Evolutionary conservation across 2,329 filamentous ascomycete genomes (phyloP).

Genomic region (Fusarium sp.): DNA sequence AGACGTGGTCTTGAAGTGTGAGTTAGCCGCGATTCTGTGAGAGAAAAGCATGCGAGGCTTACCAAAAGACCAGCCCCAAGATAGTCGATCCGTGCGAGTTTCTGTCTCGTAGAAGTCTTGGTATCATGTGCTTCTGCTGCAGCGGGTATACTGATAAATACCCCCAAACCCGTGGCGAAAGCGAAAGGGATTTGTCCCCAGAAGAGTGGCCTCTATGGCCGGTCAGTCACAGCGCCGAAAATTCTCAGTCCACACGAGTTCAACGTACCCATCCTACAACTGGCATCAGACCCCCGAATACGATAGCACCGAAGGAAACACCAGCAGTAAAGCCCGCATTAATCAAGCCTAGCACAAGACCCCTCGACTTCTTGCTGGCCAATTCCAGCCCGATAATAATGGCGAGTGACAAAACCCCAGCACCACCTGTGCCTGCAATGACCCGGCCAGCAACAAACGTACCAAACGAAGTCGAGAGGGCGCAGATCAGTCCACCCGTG

Average conservation of each 20-base stretch:
- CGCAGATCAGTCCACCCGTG: constrained; percentile 72
- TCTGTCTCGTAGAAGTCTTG: constrained; percentile 55
- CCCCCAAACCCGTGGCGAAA: constrained; percentile 67
- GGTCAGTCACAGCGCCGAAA: constrained; percentile 4
- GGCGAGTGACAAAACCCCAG: constrained; percentile 77
- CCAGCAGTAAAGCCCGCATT: constrained; percentile 79
- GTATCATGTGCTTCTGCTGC: constrained; percentile 13
- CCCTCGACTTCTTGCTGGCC: constrained; percentile 72
- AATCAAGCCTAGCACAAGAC: constrained; percentile 77
- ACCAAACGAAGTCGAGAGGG: constrained; percentile 66
- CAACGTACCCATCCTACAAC: constrained; percentile 74
- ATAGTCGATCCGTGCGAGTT: constrained; percentile 78
- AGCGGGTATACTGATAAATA: constrained; percentile 73
- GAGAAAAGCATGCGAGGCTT: constrained; percentile 40
- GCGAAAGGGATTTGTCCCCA: constrained; percentile 75
- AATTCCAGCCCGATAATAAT: constrained; percentile 83
- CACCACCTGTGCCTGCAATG: constrained; percentile 74
- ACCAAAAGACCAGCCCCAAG: constrained; percentile 75
- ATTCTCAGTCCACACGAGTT: neutral
- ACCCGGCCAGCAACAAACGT: constrained; percentile 76
- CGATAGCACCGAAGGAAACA: constrained; percentile 75
- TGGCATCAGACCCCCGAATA: constrained; percentile 73
- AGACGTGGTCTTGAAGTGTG: constrained; percentile 60
- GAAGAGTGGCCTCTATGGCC: constrained; percentile 73
- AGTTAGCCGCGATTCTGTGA: constrained; percentile 2